Base-by-base conservation (phyloP, 352 stramenopile species). In the Globisporangium viniferum region DNA sequence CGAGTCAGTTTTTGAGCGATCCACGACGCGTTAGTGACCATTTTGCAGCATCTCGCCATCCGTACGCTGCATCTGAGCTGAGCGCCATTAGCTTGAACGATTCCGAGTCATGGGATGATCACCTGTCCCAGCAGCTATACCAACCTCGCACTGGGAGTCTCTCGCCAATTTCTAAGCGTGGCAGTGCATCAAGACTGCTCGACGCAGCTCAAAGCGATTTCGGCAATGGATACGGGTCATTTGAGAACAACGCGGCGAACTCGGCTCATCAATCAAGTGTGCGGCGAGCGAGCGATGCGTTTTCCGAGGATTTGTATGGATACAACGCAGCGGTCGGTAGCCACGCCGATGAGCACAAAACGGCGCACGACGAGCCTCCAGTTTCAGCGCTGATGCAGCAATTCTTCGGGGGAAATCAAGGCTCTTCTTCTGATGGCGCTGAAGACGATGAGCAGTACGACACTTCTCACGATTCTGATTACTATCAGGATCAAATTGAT, bases 61-160 rank as follows among this genome's bases (percentile, higher is more conserved):
- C 33, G n/a, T 62, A 71, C 39, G 22, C 64, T 48, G 59, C 24
- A 33, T 92, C 84, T 0, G 82, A 94, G 20, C 66, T 91, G 7
- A 94, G 86, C 35, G 86, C 84, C 31, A 71, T 93, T 39, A 95
- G 88, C 65, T 78, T 94, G 39, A 79, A 93, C 56, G 86, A 95
- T 70, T 93, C 88, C 31, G 83, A 88, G 60, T 78, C 86, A 1
- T 95, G 88, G 88, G 77, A 80, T 39, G 81, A 90, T 49, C 73
- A 77, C 2, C 71, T 88, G 56, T 76, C 81, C 1, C 74, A 75
- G 27, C 76, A 87, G 24, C 62, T 73, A 62, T 58, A 46, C 3
- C 15, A 29, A 44, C 36, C 36, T 58, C 48, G 10, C 74, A 22
- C 18, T 31, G 57, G 36, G 15, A 64, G 46, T 44, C 41, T 64